These are phyloP conservation scores for Pseudocercospora crystallina DNA, from an alignment of 2,329 filamentous ascomycete species.

Conservation along the genomic window DNA sequence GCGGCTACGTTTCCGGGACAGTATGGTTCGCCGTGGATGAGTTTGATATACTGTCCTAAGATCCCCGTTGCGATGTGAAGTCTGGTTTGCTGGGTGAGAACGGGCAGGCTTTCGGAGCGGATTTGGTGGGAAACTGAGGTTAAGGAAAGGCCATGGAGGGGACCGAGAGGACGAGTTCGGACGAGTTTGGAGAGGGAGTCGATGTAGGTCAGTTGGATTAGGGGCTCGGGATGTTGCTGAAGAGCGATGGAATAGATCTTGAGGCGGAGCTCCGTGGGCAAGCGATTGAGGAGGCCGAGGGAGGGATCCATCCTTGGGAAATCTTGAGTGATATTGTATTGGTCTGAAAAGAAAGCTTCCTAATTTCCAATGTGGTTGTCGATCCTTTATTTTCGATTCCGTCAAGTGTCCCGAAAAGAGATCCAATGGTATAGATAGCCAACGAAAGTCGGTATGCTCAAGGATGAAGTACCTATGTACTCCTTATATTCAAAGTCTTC, in stretches of 20 bases:
- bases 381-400: too few species aligned
- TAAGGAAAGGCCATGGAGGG: not conserved
- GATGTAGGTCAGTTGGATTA: not conserved
- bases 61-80: not conserved
- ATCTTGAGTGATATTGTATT: too few species aligned
- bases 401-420: too few species aligned
- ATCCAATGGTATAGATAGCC: too few species aligned
- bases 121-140: not conserved
- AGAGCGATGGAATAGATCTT: constrained; percentile 5
- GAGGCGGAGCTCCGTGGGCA: constrained; percentile 1
- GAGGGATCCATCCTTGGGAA: too few species aligned
- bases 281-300: not conserved
- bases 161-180: not conserved
- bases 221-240: not conserved
- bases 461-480: too few species aligned
- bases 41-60: not conserved
- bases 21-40: not conserved
- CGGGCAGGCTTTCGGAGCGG: not conserved
- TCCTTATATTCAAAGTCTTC: too few species aligned
- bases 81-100: not conserved
- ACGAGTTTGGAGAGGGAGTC: not conserved
- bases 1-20: not conserved
- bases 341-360: too few species aligned
- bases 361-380: too few species aligned
- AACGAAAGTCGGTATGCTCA: too few species aligned